phyloP scores from a whole-genome alignment of 176 grass and related monocot genomes.

The Elaeis guineensis region DNA sequence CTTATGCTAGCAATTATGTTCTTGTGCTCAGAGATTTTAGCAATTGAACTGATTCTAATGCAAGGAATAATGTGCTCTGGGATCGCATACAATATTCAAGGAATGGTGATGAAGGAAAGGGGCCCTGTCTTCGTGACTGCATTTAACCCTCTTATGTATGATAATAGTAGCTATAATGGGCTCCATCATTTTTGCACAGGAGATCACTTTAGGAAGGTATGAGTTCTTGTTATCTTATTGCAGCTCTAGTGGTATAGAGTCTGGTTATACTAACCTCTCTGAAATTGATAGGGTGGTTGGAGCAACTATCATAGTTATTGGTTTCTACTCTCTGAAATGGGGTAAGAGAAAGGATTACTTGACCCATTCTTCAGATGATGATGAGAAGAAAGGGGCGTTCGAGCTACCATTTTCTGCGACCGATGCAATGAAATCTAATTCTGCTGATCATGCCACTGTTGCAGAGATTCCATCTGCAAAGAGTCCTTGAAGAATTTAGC shows the following conservation, averaged over 20 bases:
- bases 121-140: slow-evolving; percentile 67
- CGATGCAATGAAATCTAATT: slow-evolving; percentile 8
- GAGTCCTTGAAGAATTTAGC: neutral
- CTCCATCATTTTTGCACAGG: slow-evolving; percentile 52
- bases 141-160: slow-evolving; percentile 67
- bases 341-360: slow-evolving; percentile 59
- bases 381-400: slow-evolving; percentile 3
- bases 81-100: slow-evolving; percentile 54
- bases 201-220: slow-evolving; percentile 60
- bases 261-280: neutral
- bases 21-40: too few species aligned
- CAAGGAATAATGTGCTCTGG: slow-evolving; percentile 63
- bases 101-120: slow-evolving; percentile 53
- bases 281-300: slow-evolving; percentile 40
- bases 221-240: neutral
- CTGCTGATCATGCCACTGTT: slow-evolving; percentile 9
- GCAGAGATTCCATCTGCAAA: slow-evolving; percentile 16
- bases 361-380: neutral
- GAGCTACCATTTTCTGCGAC: slow-evolving; percentile 21
- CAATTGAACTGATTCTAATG: neutral
- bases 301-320: slow-evolving; percentile 49
- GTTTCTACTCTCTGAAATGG: slow-evolving; percentile 71
- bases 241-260: too few species aligned
- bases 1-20: too few species aligned
- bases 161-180: slow-evolving; percentile 55